Evolutionary conservation across 2,329 filamentous ascomycete genomes (phyloP), one percentile per base, ranked within the genome.

Genomic region (Botrytis medusae): DNA sequence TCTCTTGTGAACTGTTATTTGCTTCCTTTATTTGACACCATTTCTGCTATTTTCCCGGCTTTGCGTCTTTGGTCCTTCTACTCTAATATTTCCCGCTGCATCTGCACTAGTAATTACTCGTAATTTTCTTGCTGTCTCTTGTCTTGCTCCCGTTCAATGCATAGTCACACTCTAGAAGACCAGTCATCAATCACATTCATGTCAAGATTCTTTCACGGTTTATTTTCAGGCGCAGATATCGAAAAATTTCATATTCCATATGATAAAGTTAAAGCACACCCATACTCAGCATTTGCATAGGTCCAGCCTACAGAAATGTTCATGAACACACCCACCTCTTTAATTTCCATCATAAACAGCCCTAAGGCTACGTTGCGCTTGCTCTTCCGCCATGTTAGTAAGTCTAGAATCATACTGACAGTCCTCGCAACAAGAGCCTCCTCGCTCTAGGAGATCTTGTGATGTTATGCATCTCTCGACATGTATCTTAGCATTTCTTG

Each of bases 211-310:
- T 22, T 22, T 22, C 29, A 25, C 10, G 20, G 16, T 40, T 1
- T 1, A 61, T n/a, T 57, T n/a, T n/a, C n/a, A n/a, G n/a, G n/a
- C n/a, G n/a, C n/a, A n/a, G n/a, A n/a, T n/a, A n/a, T n/a, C n/a
- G n/a, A n/a, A n/a, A 20, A 6, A 0, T 20, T 40, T 7, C 7
- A 18, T 1, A 37, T 18, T n/a, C 4, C 7, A 0, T 18, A 57
- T 57, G 4, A 5, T 2, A 14, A n/a, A 18, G 25, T 1, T 12
- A 12, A 63, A 6, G 9, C 22, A 22, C 1, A 29, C 6, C 4
- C 9, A 32, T 3, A 29, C 9, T 29, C 1, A 10, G 61, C 2
- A 22, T 20, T 22, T 0, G 16, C 2, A 1, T 44, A 63, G 25
- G n/a, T 7, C 61, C 9, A 63, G 61, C 25, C 14, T 32, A 6